Conservation (phyloP, 2,329 filamentous ascomycete genomes). For the Aaosphaeria pasadenensis region DNA sequence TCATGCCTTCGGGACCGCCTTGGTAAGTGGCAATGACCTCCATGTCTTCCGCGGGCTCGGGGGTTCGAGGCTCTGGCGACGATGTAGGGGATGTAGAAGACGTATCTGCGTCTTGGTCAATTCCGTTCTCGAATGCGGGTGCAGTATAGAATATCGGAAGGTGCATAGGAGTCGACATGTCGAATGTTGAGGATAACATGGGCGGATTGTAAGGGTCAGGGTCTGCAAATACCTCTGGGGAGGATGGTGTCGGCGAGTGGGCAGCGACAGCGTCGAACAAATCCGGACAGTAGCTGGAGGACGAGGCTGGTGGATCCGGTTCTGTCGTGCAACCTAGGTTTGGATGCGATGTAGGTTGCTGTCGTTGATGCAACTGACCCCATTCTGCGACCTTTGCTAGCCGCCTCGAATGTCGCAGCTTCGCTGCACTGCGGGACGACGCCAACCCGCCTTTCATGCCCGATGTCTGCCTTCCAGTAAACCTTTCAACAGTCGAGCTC, state of each 20-base stretch:
- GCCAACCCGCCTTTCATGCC: background rate
- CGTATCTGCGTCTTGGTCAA: background rate
- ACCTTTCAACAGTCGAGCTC: too few species aligned
- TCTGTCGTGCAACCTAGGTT: background rate
- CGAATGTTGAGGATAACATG: background rate
- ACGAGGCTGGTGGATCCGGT: background rate
- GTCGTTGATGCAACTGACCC: background rate
- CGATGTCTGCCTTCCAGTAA: background rate
- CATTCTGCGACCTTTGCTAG: background rate
- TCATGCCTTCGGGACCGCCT: too few species aligned
- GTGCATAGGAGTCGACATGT: background rate
- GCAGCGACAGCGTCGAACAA: background rate
- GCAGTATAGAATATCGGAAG: background rate
- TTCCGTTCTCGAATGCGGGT: background rate
- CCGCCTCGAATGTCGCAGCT: background rate
- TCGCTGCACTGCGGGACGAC: too few species aligned
- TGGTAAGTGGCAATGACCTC: background rate
- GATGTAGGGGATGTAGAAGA: background rate
- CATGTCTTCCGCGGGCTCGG: background rate
- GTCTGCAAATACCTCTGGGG: background rate
- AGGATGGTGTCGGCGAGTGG: background rate
- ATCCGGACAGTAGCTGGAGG: background rate
- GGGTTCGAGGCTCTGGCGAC: constrained; percentile 1
- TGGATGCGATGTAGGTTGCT: background rate
- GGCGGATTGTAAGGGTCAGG: background rate